A percentile compares a stretch with the other conserved stretches of the same genome.
phyloP scores from a whole-genome alignment of 805 yeast species.

The Gaillardinia entomophila region DNA sequence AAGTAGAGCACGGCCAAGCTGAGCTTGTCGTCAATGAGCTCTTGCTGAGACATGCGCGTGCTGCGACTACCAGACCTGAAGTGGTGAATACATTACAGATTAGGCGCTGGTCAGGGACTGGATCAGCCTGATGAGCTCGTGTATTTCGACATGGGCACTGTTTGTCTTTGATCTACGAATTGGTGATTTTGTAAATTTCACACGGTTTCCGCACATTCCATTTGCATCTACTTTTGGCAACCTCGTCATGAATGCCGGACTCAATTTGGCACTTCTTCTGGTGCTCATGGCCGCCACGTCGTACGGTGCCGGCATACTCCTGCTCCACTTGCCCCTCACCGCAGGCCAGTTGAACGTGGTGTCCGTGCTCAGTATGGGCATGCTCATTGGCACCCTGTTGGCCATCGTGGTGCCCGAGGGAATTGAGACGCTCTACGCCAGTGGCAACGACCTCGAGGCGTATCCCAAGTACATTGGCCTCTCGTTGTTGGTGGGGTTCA shows the following conservation, averaged over 20 bases:
- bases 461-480: constrained; percentile 35
- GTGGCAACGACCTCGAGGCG: constrained; percentile 11
- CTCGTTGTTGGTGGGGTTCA: constrained; percentile 48
- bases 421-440: constrained; percentile 35
- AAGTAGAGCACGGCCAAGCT: constrained; percentile 26
- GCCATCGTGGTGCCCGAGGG: constrained; percentile 65
- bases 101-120: no score
- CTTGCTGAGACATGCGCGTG: constrained; percentile 14
- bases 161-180: no score
- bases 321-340: constrained; percentile 7
- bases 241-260: not conserved
- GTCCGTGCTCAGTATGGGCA: constrained; percentile 53
- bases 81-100: no score
- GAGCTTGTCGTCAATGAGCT: constrained; percentile 21
- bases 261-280: constrained; percentile 6
- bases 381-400: constrained; percentile 55
- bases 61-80: no score
- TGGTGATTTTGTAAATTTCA: no score
- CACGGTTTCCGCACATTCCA: no score
- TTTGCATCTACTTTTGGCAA: no score
- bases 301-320: constrained; percentile 13
- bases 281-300: constrained; percentile 14
- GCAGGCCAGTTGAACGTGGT: constrained; percentile 17
- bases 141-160: no score
- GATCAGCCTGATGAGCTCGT: no score